Base-by-base conservation (phyloP, 306 rosid genomes). In the Cotoneaster glaucophyllus region DNA sequence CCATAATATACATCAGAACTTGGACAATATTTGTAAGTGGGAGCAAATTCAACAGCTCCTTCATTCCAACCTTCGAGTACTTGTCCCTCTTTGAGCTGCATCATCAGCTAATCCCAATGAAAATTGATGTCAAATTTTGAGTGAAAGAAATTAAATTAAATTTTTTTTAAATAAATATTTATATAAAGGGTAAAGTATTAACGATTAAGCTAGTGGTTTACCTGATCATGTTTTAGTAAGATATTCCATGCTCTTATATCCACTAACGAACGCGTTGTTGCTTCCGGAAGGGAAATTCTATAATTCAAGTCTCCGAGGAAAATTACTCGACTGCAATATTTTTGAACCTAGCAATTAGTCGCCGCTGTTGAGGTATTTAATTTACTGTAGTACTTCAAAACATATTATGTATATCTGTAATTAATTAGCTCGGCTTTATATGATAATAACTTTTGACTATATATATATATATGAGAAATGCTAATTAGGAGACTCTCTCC, bases 231-330 rank as follows among this genome's bases (percentile, higher is more conserved):
- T 84, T 90, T 79, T 77, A 90, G 79, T 68, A 94, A 79, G 41
- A 87, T 68, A 67, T 81, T 81, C 98, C 97, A 94, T 29, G 85
- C 88, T 18, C 72, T 58, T 70, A 43, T 77, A 29, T 84, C 89
- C 53, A 92, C 93, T 76, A 91, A 78, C 19, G 81, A 74, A 21
- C 91, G 86, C 56, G 90, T 90, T 3, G 85, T 84, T 82, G 80
- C 90, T 88, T 92, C 98, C 8, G 97, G 90, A 14, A 88, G 77
- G 52, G 96, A 86, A 43, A 91, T 81, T 81, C 97, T 88, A 75
- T 94, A 94, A 79, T 94, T 94, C 82, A 94, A 77, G 76, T 94
- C 98, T 61, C 98, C 98, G 70, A 94, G 90, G 81, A 90, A 82
- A 44, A 94, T 81, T 56, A 94, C 92, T 59, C 82, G 82, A 61